Evolutionary conservation across 306 rosid genomes (phyloP).

Genomic region (Medicago ruthenica): DNA sequence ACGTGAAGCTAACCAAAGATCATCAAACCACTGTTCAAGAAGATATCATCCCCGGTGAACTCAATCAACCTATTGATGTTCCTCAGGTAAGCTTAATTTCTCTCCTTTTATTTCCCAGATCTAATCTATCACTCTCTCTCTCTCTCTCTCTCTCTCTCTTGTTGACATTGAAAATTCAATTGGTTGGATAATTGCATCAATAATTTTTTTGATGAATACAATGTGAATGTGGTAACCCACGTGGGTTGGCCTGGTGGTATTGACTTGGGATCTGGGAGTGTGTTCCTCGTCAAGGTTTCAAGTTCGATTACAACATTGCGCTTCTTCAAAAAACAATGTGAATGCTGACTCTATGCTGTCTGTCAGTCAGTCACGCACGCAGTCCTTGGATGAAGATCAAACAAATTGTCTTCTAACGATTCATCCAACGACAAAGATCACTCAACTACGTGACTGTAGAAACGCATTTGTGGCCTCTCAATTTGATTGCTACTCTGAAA

Average conservation of each 20-base stretch:
- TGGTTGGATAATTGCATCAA: too few relatives aligned
- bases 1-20: constrained; percentile 86
- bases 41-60: constrained; percentile 94
- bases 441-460: too few relatives aligned
- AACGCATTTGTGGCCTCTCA: neutral
- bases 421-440: too few relatives aligned
- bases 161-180: too few relatives aligned
- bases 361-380: too few relatives aligned
- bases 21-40: constrained; percentile 82
- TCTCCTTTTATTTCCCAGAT: neutral
- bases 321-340: too few relatives aligned
- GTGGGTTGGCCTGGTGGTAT: neutral
- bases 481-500: neutral
- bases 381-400: neutral
- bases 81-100: constrained; percentile 64
- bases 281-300: too few relatives aligned
- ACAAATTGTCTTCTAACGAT: neutral
- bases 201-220: neutral
- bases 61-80: constrained; percentile 91
- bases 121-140: neutral
- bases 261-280: too few relatives aligned
- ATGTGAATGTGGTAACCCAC: neutral
- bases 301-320: too few relatives aligned
- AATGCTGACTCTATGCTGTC: too few relatives aligned
- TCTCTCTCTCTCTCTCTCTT: neutral